phyloP scores from a whole-genome alignment of 345 rosid genomes.

The Aethionema arabicum region DNA sequence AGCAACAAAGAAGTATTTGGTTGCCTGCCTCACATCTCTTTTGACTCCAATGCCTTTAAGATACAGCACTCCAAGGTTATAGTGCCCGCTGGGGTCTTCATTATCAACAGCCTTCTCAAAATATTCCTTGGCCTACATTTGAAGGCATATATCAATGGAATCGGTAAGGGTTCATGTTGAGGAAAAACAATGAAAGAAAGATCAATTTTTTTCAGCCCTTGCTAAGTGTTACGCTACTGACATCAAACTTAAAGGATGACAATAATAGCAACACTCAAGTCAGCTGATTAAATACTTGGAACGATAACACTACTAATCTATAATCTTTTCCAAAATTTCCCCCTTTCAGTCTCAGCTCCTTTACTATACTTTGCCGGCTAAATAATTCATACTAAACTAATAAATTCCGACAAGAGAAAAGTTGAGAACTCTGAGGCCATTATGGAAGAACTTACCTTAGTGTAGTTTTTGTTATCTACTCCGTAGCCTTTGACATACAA shows the following conservation, averaged over 20 bases:
- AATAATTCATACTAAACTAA: constrained; percentile 1
- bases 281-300: too few relatives aligned
- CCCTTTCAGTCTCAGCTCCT: not conserved
- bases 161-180: not conserved
- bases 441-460: constrained; percentile 53
- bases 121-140: constrained; percentile 81
- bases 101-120: constrained; percentile 88
- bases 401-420: constrained; percentile 1
- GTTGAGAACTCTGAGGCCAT: not conserved
- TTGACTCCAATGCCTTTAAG: constrained; percentile 87
- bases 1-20: constrained; percentile 67
- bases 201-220: not conserved
- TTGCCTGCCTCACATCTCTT: constrained; percentile 81
- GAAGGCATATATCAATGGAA: constrained; percentile 18
- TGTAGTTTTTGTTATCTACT: constrained; percentile 89
- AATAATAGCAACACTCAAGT: too few relatives aligned
- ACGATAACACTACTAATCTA: constrained; percentile 10
- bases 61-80: constrained; percentile 92
- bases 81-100: constrained; percentile 83
- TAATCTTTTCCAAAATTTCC: not conserved
- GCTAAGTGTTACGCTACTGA: not conserved
- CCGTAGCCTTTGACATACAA: constrained; percentile 96
- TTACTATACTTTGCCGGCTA: not conserved
- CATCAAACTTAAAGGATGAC: not conserved
- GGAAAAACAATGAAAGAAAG: not conserved